Evolutionary conservation across 148 eudicot species (phyloP).

Genomic region (Arctostaphylos glauca): DNA sequence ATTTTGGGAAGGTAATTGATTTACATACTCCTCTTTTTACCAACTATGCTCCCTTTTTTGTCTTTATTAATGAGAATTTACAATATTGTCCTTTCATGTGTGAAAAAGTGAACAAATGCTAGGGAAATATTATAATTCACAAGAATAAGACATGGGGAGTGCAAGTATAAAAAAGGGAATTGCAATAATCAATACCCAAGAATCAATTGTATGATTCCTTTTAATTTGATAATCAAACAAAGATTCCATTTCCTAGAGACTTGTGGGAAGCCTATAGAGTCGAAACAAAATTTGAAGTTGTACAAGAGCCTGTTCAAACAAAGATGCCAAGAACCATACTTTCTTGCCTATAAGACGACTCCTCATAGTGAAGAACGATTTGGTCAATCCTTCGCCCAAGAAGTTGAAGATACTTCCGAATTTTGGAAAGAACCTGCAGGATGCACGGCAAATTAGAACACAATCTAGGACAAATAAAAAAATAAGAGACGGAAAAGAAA

Average conservation of each 20-base stretch:
- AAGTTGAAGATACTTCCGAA: conserved; percentile 87
- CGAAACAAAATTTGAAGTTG: background rate
- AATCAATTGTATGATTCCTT: background rate
- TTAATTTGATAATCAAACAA: background rate
- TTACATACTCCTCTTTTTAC: background rate
- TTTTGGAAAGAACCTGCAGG: conserved; percentile 76
- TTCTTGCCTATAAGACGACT: conserved; percentile 74
- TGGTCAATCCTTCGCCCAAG: conserved; percentile 88
- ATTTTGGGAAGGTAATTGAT: background rate
- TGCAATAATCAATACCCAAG: background rate
- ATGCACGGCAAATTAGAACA: background rate
- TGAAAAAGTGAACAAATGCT: background rate
- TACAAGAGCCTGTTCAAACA: conserved; percentile 5
- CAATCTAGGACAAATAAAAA: background rate
- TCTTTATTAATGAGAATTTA: background rate
- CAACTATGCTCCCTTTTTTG: background rate
- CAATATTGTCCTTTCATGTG: background rate
- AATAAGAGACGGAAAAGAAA: background rate
- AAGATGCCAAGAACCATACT: conserved; percentile 42
- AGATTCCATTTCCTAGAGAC: background rate
- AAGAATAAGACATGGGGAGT: background rate
- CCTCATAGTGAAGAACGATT: conserved; percentile 64
- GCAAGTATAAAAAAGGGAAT: background rate
- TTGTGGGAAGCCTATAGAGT: background rate
- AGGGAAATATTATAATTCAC: too few species aligned